Base-by-base conservation (phyloP, 768 basidiomycete genomes). In the Collybiopsis luxurians region DNA sequence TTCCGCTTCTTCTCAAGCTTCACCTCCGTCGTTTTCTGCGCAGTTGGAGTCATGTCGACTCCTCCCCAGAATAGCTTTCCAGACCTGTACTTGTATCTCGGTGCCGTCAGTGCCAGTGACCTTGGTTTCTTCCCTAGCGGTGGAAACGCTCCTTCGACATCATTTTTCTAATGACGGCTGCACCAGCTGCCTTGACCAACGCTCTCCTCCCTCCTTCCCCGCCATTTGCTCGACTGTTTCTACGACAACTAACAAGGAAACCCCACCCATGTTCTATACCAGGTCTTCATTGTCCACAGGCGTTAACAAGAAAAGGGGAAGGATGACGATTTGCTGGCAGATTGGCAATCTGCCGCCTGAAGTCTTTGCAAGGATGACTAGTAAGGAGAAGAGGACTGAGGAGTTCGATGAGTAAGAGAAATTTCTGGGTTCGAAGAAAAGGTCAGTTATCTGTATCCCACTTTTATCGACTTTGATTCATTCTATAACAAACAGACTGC, bases 341-440 rank as follows among this genome's bases (percentile, higher is more conserved):
- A 93, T 62, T 92, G 91, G 89, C 81, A 90, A n/a, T 48, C 92
- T 92, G 7, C 81, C 85, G 3, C 89, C 94, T 0, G 96, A 97
- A 61, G 94, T 95, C 60, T 97, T 98, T 75, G 87, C 91, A 67
- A 98, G 93, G 71, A 90, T 99, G 83, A 85, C 85, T 4, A 89
- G 86, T 65, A 98, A 96, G 75, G 95, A 98, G 77, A 98, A 98
- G 73, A 76, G 97, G 9, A 70, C 75, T 98, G 42, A 71, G 96
- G 50, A 99, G 98, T 76, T 98, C 98, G 85, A 94, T 98, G 63
- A 89, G 87, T 61, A 96, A 96, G 0, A 76, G 95, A 53, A 97
- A 96, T 69, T 98, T 98, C 74, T 80, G 96, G n/a, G 91, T 94
- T 30, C 76, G 96, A 36, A 79, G 95, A 70, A 98, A 98, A 77